These are phyloP conservation scores for Dioscorea cayenensis DNA, from an alignment of 116 monocot genomes.

Conservation along the genomic window DNA sequence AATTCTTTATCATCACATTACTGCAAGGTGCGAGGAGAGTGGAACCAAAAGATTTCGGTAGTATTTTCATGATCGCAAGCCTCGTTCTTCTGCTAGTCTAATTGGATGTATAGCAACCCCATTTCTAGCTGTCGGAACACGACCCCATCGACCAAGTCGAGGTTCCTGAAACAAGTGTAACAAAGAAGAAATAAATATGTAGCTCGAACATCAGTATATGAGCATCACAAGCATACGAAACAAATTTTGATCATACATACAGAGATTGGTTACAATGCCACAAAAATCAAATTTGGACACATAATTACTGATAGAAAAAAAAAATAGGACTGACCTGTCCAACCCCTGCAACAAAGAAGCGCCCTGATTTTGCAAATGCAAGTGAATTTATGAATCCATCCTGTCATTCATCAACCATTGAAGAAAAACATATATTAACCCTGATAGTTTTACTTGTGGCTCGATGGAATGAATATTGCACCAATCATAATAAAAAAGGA, in stretches of 20 bases:
- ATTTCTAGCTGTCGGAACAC: conserved; percentile 17
- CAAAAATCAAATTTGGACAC: not conserved
- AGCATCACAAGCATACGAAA: not conserved
- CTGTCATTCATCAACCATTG: conserved; percentile 25
- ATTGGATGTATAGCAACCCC: conserved; percentile 22
- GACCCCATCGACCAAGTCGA: conserved; percentile 32
- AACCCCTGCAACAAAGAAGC: conserved; percentile 87
- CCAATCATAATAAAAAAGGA: not conserved
- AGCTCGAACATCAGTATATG: not conserved
- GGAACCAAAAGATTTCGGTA: no score
- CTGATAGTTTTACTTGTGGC: not conserved
- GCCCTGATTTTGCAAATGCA: conserved; percentile 82
- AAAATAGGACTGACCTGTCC: conserved; percentile 57
- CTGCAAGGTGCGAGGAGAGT: no score
- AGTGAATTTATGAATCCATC: conserved; percentile 87
- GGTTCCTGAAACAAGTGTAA: conserved; percentile 18
- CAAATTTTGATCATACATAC: not conserved
- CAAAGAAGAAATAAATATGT: no score
- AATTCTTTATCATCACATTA: no score
- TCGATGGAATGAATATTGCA: not conserved
- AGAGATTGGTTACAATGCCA: not conserved
- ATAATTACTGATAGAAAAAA: not conserved
- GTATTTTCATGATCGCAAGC: no score
- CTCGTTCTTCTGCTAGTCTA: not conserved
- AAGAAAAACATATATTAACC: not conserved